phyloP scores from a whole-genome alignment of 306 rosid species.

The Prunus kanzakura region DNA sequence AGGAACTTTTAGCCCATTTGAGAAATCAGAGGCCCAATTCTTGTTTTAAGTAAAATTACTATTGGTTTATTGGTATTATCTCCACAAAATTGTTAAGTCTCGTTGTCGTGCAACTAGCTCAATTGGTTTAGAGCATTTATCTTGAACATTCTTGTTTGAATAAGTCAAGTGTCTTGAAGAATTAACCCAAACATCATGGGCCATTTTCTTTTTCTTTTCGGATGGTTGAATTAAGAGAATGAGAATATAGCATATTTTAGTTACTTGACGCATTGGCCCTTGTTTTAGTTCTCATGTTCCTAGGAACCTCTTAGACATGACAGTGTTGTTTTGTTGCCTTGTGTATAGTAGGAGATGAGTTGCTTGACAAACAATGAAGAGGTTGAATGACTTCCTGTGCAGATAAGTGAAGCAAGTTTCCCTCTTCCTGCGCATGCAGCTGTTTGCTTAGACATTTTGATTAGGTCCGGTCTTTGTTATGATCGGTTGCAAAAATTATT shows the following conservation, averaged over 20 bases:
- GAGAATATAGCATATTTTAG: too few species aligned
- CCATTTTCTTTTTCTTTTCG: too few species aligned
- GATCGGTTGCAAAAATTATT: neutral
- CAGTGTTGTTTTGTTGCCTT: neutral
- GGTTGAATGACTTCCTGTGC: neutral
- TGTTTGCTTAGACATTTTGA: too few species aligned
- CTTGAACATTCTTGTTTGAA: too few species aligned
- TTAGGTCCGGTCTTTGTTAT: too few species aligned
- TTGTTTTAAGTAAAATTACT: neutral
- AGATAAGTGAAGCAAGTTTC: neutral
- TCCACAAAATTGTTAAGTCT: too few species aligned
- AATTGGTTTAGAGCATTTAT: too few species aligned
- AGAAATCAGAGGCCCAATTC: neutral
- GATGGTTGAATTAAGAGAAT: too few species aligned
- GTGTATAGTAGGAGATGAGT: neutral
- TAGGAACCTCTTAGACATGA: neutral
- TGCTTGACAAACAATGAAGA: neutral
- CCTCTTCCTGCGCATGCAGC: neutral
- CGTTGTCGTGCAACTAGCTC: too few species aligned
- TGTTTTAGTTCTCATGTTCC: neutral
- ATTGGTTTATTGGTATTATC: too few species aligned
- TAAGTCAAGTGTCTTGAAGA: too few species aligned
- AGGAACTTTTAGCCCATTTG: neutral
- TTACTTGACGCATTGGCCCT: neutral
- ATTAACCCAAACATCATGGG: too few species aligned